A percentile compares a stretch with the other conserved stretches of the same genome.
These are phyloP conservation scores for Solanum habrochaites DNA, from an alignment of 257 asterid species.

Conservation along the genomic window DNA sequence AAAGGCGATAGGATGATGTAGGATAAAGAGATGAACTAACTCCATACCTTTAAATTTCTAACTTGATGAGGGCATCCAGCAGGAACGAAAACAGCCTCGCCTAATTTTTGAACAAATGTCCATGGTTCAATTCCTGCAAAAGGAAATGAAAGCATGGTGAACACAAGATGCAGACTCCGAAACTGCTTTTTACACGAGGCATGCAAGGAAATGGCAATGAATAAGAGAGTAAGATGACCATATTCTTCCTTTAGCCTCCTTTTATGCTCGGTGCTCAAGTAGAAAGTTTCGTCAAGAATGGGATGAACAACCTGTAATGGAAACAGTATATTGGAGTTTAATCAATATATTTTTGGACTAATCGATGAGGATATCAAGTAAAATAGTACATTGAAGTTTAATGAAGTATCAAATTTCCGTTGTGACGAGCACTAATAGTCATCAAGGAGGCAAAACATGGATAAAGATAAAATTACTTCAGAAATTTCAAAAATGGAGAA, in stretches of 20 bases:
- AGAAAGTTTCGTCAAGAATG: conserved; percentile 65
- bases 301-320: conserved; percentile 55
- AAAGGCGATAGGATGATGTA: not conserved
- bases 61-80: conserved; percentile 50
- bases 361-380: not conserved
- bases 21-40: not conserved
- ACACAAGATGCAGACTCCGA: not conserved
- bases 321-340: not conserved
- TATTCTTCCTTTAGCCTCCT: conserved; percentile 37
- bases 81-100: conserved; percentile 36
- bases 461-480: not conserved
- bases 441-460: not conserved
- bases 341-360: not conserved
- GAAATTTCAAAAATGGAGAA: not conserved
- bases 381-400: not conserved
- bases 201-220: not conserved
- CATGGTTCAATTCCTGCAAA: conserved; percentile 36
- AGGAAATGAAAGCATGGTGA: not conserved
- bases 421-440: not conserved
- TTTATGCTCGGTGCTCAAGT: conserved; percentile 50
- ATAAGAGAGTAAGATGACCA: conserved; percentile 5
- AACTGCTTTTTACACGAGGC: not conserved
- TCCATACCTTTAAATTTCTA: conserved; percentile 30
- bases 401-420: not conserved
- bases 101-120: conserved; percentile 37